phyloP scores from a whole-genome alignment of 257 asterid species.

The Solanum sejunctum region DNA sequence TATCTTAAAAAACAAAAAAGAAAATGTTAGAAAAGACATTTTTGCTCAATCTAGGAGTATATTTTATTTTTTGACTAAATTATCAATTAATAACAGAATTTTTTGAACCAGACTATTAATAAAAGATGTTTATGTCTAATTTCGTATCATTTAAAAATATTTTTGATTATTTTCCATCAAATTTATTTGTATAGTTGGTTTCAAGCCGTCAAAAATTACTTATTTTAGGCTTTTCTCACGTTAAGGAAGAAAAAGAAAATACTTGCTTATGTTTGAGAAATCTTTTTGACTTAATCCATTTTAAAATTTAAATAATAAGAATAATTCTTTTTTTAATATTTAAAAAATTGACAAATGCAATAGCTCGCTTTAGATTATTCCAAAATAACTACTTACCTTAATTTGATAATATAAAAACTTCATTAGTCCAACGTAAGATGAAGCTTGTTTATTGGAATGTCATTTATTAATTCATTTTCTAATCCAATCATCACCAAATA shows the following conservation, averaged over 20 bases:
- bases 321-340: neutral
- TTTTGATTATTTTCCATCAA: too few relatives aligned
- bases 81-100: too few relatives aligned
- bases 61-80: too few relatives aligned
- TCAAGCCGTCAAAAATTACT: neutral
- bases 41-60: too few relatives aligned
- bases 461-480: neutral
- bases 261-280: neutral
- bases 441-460: neutral
- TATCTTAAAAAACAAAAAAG: too few relatives aligned
- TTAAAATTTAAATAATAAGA: neutral
- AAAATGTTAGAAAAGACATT: too few relatives aligned
- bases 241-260: neutral
- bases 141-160: too few relatives aligned
- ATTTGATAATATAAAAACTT: neutral
- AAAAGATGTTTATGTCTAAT: too few relatives aligned
- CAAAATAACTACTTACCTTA: neutral
- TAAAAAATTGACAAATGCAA: neutral
- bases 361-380: neutral
- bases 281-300: neutral
- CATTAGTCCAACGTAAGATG: neutral
- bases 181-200: too few relatives aligned
- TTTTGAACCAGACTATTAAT: too few relatives aligned
- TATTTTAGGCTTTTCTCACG: too few relatives aligned
- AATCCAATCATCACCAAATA: neutral